phyloP scores from a whole-genome alignment of 2,329 filamentous ascomycete species.

The Colletotrichum echinochloae region DNA sequence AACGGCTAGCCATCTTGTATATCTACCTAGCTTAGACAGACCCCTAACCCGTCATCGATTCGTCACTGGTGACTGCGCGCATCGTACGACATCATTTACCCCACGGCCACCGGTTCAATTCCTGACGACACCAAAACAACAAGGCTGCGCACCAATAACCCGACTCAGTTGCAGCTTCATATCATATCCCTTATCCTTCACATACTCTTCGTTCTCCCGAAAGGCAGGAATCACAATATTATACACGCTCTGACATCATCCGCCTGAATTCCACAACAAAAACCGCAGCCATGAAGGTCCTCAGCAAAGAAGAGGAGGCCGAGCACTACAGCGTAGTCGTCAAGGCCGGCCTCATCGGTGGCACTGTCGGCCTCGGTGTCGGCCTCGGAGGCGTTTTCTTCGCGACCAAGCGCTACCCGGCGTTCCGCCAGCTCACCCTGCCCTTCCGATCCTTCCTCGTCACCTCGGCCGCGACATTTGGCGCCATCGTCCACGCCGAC shows the following conservation, averaged over 20 bases:
- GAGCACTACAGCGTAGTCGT: conserved; percentile 87
- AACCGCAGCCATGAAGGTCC: conserved; percentile 82
- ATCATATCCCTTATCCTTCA: neutral
- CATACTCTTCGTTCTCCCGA: neutral
- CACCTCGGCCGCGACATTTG: conserved; percentile 84
- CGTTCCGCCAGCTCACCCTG: conserved; percentile 84
- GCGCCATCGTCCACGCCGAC: conserved; percentile 90
- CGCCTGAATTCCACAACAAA: neutral
- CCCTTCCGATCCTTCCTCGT: conserved; percentile 94
- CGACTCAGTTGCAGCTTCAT: conserved; percentile 20
- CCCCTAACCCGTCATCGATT: conserved; percentile 33
- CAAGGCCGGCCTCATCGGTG: conserved; percentile 82
- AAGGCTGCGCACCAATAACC: conserved; percentile 19
- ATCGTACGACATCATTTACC: conserved; percentile 35
- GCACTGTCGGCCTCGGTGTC: conserved; percentile 72
- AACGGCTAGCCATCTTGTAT: conserved; percentile 8
- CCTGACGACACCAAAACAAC: conserved; percentile 21
- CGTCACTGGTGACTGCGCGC: conserved; percentile 28
- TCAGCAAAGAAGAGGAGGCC: conserved; percentile 92
- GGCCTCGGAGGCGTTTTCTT: conserved; percentile 76
- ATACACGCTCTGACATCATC: neutral
- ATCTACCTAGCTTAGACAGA: neutral
- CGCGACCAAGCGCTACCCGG: conserved; percentile 78
- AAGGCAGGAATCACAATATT: conserved; percentile 15
- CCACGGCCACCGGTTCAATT: conserved; percentile 23